A percentile compares a stretch with the other conserved stretches of the same genome.
These are phyloP conservation scores for Xylariales sp. DNA, from an alignment of 2,329 filamentous ascomycete species.

Conservation along the genomic window DNA sequence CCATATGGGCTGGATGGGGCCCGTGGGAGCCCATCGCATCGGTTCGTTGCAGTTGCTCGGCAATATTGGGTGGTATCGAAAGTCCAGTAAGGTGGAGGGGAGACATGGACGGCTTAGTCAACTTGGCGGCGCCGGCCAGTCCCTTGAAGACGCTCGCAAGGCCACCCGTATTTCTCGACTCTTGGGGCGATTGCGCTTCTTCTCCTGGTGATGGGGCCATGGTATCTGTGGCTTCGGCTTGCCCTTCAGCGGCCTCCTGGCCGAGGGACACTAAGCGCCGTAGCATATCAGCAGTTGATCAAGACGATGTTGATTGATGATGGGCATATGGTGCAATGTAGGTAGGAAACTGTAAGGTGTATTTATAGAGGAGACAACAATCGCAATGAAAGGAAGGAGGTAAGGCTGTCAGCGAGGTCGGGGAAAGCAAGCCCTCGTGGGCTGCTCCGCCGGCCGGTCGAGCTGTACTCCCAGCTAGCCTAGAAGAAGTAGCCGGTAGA, in stretches of 20 bases:
- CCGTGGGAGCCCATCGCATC: slow-evolving; percentile 32
- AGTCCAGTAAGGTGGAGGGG: slow-evolving; percentile 33
- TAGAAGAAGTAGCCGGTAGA: too few relatives aligned
- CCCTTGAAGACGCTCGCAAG: slow-evolving; percentile 62
- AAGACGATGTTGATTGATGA: too few relatives aligned
- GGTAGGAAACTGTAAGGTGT: not conserved
- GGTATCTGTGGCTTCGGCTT: slow-evolving; percentile 32
- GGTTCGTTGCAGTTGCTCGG: slow-evolving; percentile 43
- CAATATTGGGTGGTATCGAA: slow-evolving; percentile 30
- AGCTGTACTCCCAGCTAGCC: too few relatives aligned
- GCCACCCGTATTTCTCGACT: slow-evolving; percentile 47
- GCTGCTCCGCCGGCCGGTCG: too few relatives aligned
- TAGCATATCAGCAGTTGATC: slow-evolving; percentile 32
- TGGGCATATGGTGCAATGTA: slow-evolving; percentile 5
- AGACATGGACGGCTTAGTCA: slow-evolving; percentile 45
- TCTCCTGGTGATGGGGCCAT: slow-evolving; percentile 60
- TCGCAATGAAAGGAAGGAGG: too few relatives aligned
- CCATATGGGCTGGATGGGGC: slow-evolving; percentile 48
- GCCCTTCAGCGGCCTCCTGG: slow-evolving; percentile 34
- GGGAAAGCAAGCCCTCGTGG: too few relatives aligned
- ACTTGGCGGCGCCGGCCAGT: slow-evolving; percentile 48
- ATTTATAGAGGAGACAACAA: not conserved
- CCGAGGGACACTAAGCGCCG: slow-evolving; percentile 38
- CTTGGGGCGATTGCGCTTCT: slow-evolving; percentile 45
- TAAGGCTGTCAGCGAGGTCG: too few relatives aligned